Evolutionary conservation across 2,329 filamentous ascomycete genomes (phyloP).

Genomic region (Aureobasidium sp.): DNA sequence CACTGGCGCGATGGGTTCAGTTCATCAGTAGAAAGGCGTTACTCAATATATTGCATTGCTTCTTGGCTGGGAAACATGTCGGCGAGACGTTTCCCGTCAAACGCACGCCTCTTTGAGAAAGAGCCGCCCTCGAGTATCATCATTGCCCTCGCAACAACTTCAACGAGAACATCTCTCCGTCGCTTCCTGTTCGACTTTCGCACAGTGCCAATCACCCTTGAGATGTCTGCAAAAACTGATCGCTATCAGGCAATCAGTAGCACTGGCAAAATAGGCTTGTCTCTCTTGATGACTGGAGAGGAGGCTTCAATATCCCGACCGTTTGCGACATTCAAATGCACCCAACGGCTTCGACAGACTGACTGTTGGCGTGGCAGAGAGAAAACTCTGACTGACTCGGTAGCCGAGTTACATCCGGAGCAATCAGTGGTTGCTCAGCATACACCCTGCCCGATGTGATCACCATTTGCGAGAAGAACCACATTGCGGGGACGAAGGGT

Average conservation of each 20-base stretch:
- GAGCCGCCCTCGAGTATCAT: background rate
- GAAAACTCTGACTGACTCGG: background rate
- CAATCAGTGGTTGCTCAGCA: background rate
- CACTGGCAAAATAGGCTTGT: background rate
- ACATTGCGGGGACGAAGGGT: background rate
- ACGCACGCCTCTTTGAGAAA: background rate
- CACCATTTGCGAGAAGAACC: background rate
- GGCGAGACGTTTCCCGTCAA: background rate
- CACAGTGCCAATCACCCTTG: background rate
- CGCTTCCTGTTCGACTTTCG: background rate
- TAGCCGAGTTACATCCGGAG: background rate
- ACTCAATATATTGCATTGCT: conserved; percentile 4
- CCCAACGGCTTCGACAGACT: background rate
- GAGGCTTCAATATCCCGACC: conserved; percentile 3
- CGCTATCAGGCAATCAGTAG: background rate
- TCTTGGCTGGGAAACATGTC: background rate
- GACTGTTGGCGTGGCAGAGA: background rate
- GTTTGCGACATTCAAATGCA: background rate
- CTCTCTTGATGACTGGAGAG: background rate
- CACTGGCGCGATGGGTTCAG: background rate
- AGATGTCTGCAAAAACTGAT: too few species aligned
- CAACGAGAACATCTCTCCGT: background rate
- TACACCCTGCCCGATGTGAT: background rate
- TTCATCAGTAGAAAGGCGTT: conserved; percentile 8
- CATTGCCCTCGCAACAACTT: background rate